These are phyloP conservation scores for Eucalyptus erythrocorys DNA, from an alignment of 345 rosid genomes.

Conservation along the genomic window DNA sequence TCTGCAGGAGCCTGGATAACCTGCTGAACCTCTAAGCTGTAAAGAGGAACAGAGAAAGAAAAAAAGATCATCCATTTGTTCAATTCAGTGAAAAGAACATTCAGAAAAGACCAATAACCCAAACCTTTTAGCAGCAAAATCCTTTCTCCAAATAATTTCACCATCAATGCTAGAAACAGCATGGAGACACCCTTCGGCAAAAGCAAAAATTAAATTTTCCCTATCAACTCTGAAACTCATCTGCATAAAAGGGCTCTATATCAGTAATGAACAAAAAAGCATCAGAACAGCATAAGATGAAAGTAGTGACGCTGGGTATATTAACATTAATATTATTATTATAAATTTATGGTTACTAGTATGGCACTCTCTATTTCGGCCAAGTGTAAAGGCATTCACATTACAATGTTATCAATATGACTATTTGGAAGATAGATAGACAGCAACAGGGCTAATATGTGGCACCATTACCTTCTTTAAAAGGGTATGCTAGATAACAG, in stretches of 20 bases:
- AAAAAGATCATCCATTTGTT: not conserved
- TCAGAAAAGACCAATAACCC: not conserved
- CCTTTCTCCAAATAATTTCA: conserved; percentile 81
- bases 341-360: not conserved
- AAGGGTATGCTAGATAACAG: not conserved
- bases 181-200: conserved; percentile 62
- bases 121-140: conserved; percentile 73
- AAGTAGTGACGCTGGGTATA: not conserved
- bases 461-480: not conserved
- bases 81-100: not conserved
- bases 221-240: conserved; percentile 48
- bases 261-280: not conserved
- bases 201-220: conserved; percentile 52
- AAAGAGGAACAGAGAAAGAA: not conserved
- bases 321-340: not conserved
- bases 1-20: conserved; percentile 50
- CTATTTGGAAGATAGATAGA: not conserved
- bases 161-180: conserved; percentile 87
- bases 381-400: not conserved
- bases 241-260: conserved; percentile 23
- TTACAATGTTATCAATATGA: not conserved
- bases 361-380: not conserved
- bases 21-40: conserved; percentile 75
- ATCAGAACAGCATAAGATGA: not conserved
- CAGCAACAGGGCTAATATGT: not conserved